phyloP scores from a whole-genome alignment of 495 filamentous ascomycete genomes.

The Lasiosphaeria ovina region DNA sequence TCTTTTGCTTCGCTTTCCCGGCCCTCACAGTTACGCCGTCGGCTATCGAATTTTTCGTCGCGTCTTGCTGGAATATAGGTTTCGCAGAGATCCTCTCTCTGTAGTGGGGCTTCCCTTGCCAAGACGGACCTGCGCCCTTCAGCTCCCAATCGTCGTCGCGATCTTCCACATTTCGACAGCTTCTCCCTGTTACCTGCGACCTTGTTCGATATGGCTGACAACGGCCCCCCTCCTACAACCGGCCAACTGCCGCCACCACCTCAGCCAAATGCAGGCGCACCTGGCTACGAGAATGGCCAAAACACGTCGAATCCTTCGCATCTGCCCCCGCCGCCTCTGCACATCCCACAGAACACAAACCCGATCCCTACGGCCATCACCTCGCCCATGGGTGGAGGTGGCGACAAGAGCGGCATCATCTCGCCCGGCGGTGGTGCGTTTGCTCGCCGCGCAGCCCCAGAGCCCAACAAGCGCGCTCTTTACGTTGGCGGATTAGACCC shows the following conservation, averaged over 20 bases:
- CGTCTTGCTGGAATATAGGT: constrained; percentile 3
- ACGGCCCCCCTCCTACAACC: constrained; percentile 52
- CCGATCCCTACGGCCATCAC: constrained; percentile 92
- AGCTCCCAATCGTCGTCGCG: constrained; percentile 4
- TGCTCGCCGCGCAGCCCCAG: constrained; percentile 87
- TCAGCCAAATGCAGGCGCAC: constrained; percentile 64
- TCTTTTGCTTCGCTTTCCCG: constrained; percentile 7
- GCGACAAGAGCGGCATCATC: constrained; percentile 64
- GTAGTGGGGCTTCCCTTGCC: constrained; percentile 3
- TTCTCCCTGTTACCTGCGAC: constrained; percentile 2
- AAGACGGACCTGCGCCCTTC: constrained; percentile 5
- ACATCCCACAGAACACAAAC: constrained; percentile 96
- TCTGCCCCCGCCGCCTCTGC: constrained; percentile 90
- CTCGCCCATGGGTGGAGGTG: constrained; percentile 71
- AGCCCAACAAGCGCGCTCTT: constrained; percentile 96
- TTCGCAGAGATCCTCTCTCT: constrained; percentile 3
- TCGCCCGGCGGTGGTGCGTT: constrained; percentile 79
- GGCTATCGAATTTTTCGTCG: constrained; percentile 9
- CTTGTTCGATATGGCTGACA: constrained; percentile 63
- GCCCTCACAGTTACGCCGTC: constrained; percentile 11
- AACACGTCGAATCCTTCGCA: constrained; percentile 70
- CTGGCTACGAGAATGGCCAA: constrained; percentile 69
- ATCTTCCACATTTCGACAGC: neutral
- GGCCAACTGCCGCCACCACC: constrained; percentile 64
- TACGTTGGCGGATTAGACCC: constrained; percentile 96